phyloP scores from a whole-genome alignment of 2,329 filamentous ascomycete species.

The Fusarium foetens region DNA sequence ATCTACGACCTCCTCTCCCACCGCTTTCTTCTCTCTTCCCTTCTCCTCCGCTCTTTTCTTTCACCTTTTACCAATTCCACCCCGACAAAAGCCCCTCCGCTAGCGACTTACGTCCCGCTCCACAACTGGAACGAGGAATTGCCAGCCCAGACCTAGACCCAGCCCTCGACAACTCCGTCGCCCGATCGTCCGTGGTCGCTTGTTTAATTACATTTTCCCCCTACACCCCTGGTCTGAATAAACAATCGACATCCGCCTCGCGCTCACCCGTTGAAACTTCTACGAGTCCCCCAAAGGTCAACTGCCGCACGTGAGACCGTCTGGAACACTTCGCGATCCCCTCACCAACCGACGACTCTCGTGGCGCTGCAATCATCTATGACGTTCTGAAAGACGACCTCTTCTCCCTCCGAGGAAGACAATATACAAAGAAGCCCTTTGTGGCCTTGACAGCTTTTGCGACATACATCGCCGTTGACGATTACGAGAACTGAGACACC shows the following conservation, averaged over 20 bases:
- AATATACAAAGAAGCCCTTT: constrained; percentile 24
- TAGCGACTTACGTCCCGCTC: constrained; percentile 31
- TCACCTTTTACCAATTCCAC: constrained; percentile 15
- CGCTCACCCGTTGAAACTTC: constrained; percentile 29
- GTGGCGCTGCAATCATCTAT: constrained; percentile 35
- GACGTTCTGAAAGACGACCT: constrained; percentile 38
- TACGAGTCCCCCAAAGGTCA: constrained; percentile 17
- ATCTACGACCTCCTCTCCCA: constrained; percentile 4
- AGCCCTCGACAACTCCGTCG: constrained; percentile 32
- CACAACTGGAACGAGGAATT: constrained; percentile 41
- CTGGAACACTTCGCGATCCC: constrained; percentile 36
- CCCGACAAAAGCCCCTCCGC: constrained; percentile 26
- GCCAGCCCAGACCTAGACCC: constrained; percentile 3
- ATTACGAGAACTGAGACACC: constrained; percentile 27
- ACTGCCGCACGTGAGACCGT: constrained; percentile 37
- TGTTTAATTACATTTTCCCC: constrained; percentile 46
- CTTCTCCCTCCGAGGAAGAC: constrained; percentile 36
- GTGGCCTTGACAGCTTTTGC: constrained; percentile 26
- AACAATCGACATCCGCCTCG: constrained; percentile 37
- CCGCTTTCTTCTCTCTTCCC: constrained; percentile 6
- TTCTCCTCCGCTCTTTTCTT: constrained; percentile 15
- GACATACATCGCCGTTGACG: constrained; percentile 20
- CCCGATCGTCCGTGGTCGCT: constrained; percentile 36
- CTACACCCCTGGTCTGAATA: constrained; percentile 43
- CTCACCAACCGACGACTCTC: constrained; percentile 29